Evolutionary conservation across 2,329 filamentous ascomycete genomes (phyloP), one percentile per base, ranked within the genome.

Genomic region (Diplodia seriata): DNA sequence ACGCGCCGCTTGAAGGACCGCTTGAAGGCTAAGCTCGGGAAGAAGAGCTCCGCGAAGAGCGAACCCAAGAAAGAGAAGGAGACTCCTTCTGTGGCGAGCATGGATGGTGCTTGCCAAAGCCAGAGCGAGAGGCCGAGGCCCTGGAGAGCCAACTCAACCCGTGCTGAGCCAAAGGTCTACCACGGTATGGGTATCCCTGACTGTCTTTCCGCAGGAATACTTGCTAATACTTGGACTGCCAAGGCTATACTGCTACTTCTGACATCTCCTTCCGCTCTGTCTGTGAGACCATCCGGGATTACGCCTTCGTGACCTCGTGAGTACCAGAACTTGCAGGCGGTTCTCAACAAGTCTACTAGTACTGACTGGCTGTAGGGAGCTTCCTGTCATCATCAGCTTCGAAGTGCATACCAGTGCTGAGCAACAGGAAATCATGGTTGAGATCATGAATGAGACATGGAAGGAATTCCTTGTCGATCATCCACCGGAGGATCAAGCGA

Each of bases 401-500:
- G 95, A 99, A 79, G 92, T 98, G 0, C 94, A 98, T 77, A 90
- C 93, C 15, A 87, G 90, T 69, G 82, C 85, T 1, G 88, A 91
- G 65, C 94, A 98, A 78, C 95, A 99, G 78, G 89, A 93, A 71
- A 86, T 91, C 62, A 97, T 98, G 92, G 94, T 97, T 12, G 87
- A 91, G 67, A 97, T 98, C 70, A 97, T 99, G 91, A 89, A 89
- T 71, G 89, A 97, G 72, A 90, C 92, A 71, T 99, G 94, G 93
- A 86, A 85, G 50, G 89, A 87, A 0, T 81, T 91, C 73, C 83
- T 98, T 6, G 83, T 97, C 12, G 89, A 92, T 81, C 47, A 84
- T 80, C 87, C 77, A 7, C 72, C 78, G 12, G 69, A 75, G 83
- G 73, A 78, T 5, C 85, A 94, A 31, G 3, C 33, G 36, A 59